Base-by-base conservation (phyloP, 2,329 filamentous ascomycete genomes). In the Celoporthe dispersa region DNA sequence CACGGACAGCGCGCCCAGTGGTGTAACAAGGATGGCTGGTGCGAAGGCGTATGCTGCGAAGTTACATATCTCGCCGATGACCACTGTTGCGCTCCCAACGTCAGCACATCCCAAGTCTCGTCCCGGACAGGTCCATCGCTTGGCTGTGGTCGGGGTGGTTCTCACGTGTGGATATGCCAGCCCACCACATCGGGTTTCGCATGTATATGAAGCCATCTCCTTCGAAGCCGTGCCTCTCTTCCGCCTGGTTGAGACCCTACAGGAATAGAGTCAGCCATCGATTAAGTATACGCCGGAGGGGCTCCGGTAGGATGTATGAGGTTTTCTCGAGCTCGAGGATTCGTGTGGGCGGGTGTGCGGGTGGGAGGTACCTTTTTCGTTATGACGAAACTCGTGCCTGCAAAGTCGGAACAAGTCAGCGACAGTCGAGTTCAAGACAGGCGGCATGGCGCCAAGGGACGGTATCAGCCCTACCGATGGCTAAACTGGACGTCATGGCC, bases 21-120 rank as follows among this genome's bases (percentile, higher is more conserved):
- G 96, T 6, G 96, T 99, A 55, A 99, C 96, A 67, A 99, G 87
- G 81, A 99, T 99, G n/a, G 96, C 97, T 55, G 96, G 96, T 74
- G 96, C 96, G 82, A 98, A 99, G 9, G 96, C 96, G 80, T 99
- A 99, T 72, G 96, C 96, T 65, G 94, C 94, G 79, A 99, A 99
- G 81, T 99, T 99, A 83, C 94, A 97, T 70, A 98, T 85, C 83
- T 99, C 96, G 78, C 96, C 96, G 60, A 97, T 83, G 71, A 94
- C 92, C 88, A 99, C 94, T 97, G 76, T 68, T 67, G 65, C 70
- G 64, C 8, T 48, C 19, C 59, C 39, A 51, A 19, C 28, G 67
- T 76, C 65, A 72, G 68, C 55, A 65, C 57, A 28, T 39, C 41
- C 2, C 65, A n/a, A 48, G 44, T 9, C 35, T 33, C 37, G 53